Conservation (phyloP, 2,329 filamentous ascomycete species). For the Trichoderma afroharzianum region DNA sequence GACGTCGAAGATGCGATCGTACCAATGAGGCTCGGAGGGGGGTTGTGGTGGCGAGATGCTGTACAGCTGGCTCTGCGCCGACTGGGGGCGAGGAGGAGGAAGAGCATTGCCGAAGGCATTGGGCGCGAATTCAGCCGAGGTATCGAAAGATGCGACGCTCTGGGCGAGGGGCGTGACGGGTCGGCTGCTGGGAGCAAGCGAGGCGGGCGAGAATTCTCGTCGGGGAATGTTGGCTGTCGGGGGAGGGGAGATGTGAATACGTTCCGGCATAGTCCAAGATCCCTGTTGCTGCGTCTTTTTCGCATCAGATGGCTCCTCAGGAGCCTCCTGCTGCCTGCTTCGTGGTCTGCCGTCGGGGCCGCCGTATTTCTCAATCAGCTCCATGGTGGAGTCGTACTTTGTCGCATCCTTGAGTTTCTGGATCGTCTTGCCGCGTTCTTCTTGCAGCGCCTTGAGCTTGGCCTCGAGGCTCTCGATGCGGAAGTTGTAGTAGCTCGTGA, state of each 20-base stretch:
- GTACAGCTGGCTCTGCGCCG: constrained; percentile 19
- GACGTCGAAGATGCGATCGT: constrained; percentile 88
- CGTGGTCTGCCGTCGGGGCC: constrained; percentile 49
- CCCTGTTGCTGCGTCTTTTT: constrained; percentile 5
- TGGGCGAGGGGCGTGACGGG: background rate
- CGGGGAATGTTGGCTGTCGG: constrained; percentile 59
- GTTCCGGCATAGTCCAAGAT: constrained; percentile 24
- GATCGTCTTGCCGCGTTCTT: constrained; percentile 81
- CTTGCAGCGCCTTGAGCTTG: constrained; percentile 69
- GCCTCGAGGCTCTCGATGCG: constrained; percentile 67
- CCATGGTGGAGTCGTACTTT: constrained; percentile 90
- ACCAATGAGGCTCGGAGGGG: constrained; percentile 66
- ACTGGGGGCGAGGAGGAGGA: constrained; percentile 27
- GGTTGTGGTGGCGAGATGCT: background rate
- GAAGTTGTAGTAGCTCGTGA: constrained; percentile 74
- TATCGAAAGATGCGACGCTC: constrained; percentile 34
- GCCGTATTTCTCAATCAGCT: constrained; percentile 92
- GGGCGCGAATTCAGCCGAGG: constrained; percentile 66
- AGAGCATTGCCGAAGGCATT: constrained; percentile 48
- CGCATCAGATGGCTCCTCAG: constrained; percentile 1
- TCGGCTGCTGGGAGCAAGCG: constrained; percentile 16
- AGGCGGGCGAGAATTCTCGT: constrained; percentile 26
- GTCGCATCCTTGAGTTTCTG: constrained; percentile 92
- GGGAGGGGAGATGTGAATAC: constrained; percentile 54
- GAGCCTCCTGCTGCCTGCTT: constrained; percentile 31